Evolutionary conservation across 1,284 basidiomycete genomes (phyloP), one percentile per base, ranked within the genome.

Genomic region (Trametes hirsuta): DNA sequence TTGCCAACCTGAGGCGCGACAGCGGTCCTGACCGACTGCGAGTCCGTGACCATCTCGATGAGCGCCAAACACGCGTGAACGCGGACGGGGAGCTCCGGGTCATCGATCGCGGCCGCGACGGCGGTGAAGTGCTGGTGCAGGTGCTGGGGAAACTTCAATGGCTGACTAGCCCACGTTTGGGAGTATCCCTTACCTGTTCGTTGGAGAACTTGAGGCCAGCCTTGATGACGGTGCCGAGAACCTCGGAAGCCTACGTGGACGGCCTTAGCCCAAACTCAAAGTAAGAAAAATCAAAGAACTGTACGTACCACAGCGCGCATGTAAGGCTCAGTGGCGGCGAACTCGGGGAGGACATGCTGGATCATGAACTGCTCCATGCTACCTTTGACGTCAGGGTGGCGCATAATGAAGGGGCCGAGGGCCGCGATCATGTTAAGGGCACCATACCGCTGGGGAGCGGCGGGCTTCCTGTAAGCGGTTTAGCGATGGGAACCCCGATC

Each of bases 31-130:
- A 96, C 92, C 87, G 71, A 36, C 63, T 86, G 82, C 58, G 90
- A 80, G 34, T 73, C 77, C n/a, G 84, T 77, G 34, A 95, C 84
- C 75, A 96, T 81, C 70, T 93, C 88, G 2, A 91, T 91, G 62
- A 96, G 77, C 1, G 93, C 87, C 63, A 95, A 77, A 1, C 90
- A 90, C 14, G 93, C 94, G 58, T 94, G 91, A 4, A 96, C 90
- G 36, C 90, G 86, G 10, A 96, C 93, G 0, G 94, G 93, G 50
- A 96, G 80, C 69, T 93, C 89, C 0, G 84, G 69, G 68, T 96
- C 93, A 64, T 91, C 87, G 39, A 94, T 76, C 4, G 81, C 82
- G 34, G 76, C 72, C 18, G 84, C 84, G 24, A 90, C 79, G 1
- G 84, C 85, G 47, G 80, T 79, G 73, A 89, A 90, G 67, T 88